Base-by-base conservation (phyloP, 1,139 yeast species). In the Magnusiomyces suaveolens region DNA sequence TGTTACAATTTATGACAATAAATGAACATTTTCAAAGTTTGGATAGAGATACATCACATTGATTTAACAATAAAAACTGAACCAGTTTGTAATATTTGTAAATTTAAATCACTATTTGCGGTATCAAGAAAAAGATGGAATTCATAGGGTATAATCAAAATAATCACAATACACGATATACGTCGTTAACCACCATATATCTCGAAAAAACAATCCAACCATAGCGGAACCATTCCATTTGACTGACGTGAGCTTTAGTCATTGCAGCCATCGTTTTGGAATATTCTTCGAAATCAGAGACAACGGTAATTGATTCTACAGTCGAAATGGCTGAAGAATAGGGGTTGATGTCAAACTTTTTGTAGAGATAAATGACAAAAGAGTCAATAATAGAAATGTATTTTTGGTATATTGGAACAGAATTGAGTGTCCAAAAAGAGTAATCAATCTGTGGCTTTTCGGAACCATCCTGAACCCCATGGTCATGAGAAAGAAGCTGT, bases 161-260 rank as follows among this genome's bases (percentile, higher is more conserved):
- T 29, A 29, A 29, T 29, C 12, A 29, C 12, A 29, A 29, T 29
- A 29, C 36, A 29, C 36, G 59, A 44, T 68, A 71, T 57, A 89
- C 75, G 64, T 87, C 90, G 69, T 90, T 92, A 43, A 75, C 73
- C 57, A 74, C 72, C 78, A 85, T 78, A 70, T 85, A 86, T 59
- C 94, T 76, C 59, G 96, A 85, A 46, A 83, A 71, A 6, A 79
- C 59, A 64, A 92, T 75, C 97, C 97, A 92, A 1, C 89, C 84
- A 73, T 86, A 87, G 60, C 99, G 76, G 69, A 85, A 92, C 97
- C 97, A 92, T 16, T 84, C 90, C 88, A 92, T 86, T 68, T 92
- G 99, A 2, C 95, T 83, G 60, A 75, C 75, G 69, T 92, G 97
- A 2, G 87, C 96, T 61, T 77, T 76, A 2, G 83, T 73, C 97